Evolutionary conservation across 768 basidiomycete genomes (phyloP), one percentile per base, ranked within the genome.

Genomic region (Pleurotus salmoneostramineus): DNA sequence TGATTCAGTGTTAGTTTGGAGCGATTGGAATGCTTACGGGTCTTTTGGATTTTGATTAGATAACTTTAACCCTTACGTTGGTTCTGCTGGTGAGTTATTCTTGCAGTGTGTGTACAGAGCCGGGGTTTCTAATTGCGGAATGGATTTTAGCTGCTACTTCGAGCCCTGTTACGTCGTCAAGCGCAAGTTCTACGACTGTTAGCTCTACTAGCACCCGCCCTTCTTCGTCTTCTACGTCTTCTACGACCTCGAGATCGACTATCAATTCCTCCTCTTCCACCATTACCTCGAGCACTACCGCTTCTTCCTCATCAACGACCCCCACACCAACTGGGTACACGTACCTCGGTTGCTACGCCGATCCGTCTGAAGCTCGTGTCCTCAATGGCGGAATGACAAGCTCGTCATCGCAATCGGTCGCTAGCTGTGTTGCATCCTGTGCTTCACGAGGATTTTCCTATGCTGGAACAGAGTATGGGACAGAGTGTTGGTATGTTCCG

Each of bases 51-150:
- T 27, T 12, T 5, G 15, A 27, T 36, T 4, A 74, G 85, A 87
- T 67, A 88, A 88, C 63, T 88, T 79, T 68, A 89, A 87, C 64
- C 83, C 78, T 0, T 86, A 77, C 66, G 82, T 81, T 40, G 81
- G 82, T n/a, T 73, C 73, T 55, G 78, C 77, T 4, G 68, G 77
- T 77, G 56, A 58, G 73, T 69, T 31, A 3, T 35, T 15, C 1
- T 35, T 6, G 3, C 5, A 6, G 6, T 45, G 17, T 45, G 44
- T 1, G 40, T 10, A 27, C 2, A 27, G 21, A 27, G 21, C 21
- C 21, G 21, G 21, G 21, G 21, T 27, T 27, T 27, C 21, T 27
- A 3, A 27, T 27, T 27, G 21, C 21, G 21, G 21, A 27, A 27
- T 27, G 21, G 21, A 27, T 27, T 27, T 27, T 27, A 27, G 21